Evolutionary conservation across 768 basidiomycete genomes (phyloP).

Genomic region (Infundibulicybe gibba): DNA sequence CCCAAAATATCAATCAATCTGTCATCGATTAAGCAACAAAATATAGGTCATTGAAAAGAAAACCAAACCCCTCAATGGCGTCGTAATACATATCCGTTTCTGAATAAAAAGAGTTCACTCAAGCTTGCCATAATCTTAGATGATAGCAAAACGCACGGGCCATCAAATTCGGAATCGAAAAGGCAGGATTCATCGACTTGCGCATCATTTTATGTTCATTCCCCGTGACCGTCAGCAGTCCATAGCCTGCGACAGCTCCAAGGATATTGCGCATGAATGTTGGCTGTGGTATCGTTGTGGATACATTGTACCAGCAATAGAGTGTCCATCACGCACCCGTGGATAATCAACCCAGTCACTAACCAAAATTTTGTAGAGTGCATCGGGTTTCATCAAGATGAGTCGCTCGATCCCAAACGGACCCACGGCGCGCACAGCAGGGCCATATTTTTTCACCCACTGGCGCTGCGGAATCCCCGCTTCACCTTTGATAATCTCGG

Average conservation of each 20-base stretch:
- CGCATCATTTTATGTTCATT: constrained; percentile 47
- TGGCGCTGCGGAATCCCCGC: constrained; percentile 39
- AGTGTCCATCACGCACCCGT: constrained; percentile 20
- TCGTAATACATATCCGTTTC: constrained; percentile 46
- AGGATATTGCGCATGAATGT: constrained; percentile 37
- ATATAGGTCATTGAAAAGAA: background rate
- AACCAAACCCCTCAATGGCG: constrained; percentile 39
- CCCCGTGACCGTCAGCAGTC: constrained; percentile 45
- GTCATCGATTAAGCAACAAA: constrained; percentile 2
- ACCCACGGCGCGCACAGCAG: constrained; percentile 40
- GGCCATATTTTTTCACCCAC: constrained; percentile 44
- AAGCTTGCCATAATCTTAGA: background rate
- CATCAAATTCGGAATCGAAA: constrained; percentile 39
- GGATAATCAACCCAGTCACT: constrained; percentile 45
- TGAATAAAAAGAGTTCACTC: constrained; percentile 11
- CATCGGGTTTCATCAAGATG: constrained; percentile 39
- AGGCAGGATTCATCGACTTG: constrained; percentile 49
- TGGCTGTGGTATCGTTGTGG: constrained; percentile 24
- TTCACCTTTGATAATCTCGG: constrained; percentile 31
- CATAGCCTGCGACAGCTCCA: constrained; percentile 40
- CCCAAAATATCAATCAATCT: constrained; percentile 36
- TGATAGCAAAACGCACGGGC: constrained; percentile 21
- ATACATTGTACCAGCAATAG: background rate
- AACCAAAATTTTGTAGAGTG: constrained; percentile 39
- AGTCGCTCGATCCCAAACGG: constrained; percentile 42